A percentile compares a stretch with the other conserved stretches of the same genome.
phyloP scores from a whole-genome alignment of 495 filamentous ascomycete genomes.

The Elasticomyces elasticus region DNA sequence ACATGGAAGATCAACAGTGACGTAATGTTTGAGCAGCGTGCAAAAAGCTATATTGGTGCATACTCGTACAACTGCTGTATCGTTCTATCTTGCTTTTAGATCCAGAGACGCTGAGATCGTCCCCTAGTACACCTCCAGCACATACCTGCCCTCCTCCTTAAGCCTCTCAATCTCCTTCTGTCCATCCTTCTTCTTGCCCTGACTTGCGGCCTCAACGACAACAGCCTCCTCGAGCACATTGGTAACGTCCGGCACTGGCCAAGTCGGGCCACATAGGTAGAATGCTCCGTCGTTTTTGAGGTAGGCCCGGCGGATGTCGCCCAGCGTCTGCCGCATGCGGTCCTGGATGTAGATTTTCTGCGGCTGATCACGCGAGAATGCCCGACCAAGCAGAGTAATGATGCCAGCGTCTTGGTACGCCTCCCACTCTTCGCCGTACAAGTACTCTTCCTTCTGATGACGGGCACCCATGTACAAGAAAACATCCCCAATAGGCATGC shows the following conservation, averaged over 20 bases:
- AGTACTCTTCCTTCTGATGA: conserved; percentile 95
- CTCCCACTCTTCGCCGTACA: conserved; percentile 99
- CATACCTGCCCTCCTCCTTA: conserved; percentile 90
- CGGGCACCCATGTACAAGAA: conserved; percentile 94
- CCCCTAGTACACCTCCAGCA: conserved; percentile 83
- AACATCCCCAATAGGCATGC: conserved; percentile 86
- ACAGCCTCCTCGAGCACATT: conserved; percentile 89
- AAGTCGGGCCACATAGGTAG: conserved; percentile 95
- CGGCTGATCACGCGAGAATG: conserved; percentile 92
- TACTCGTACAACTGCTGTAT: no score
- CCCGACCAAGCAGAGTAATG: conserved; percentile 84
- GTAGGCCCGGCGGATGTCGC: conserved; percentile 83
- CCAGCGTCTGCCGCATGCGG: conserved; percentile 79
- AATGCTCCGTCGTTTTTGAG: conserved; percentile 80
- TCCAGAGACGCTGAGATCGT: neutral
- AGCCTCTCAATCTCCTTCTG: conserved; percentile 68
- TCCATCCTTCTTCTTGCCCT: conserved; percentile 18
- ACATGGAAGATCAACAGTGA: neutral
- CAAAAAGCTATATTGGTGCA: no score
- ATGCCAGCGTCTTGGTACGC: conserved; percentile 92
- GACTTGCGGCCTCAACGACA: conserved; percentile 54
- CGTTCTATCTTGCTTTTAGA: neutral
- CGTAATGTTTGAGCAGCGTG: no score
- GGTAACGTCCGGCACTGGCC: conserved; percentile 98
- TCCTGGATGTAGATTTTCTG: conserved; percentile 99